These are phyloP conservation scores for Deakozyma indianensis DNA, from an alignment of 805 yeast genomes.

Conservation along the genomic window DNA sequence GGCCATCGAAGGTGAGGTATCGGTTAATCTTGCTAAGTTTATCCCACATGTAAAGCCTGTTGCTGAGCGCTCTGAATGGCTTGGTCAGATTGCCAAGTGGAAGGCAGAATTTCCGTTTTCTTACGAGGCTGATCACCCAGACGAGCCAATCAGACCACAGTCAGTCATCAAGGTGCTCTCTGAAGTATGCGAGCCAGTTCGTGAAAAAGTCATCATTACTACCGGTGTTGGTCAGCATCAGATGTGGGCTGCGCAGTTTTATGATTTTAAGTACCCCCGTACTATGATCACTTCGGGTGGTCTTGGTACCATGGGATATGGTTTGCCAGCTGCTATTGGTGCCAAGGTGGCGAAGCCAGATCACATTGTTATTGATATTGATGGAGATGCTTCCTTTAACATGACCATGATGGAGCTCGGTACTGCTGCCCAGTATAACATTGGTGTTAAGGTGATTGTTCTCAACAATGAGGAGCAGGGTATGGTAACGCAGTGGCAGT, in stretches of 20 bases:
- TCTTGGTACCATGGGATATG: slow-evolving; percentile 97
- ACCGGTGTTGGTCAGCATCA: slow-evolving; percentile 99
- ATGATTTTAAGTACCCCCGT: slow-evolving; percentile 87
- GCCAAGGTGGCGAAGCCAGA: slow-evolving; percentile 95
- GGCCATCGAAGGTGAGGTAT: slow-evolving; percentile 93
- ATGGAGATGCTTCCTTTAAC: slow-evolving; percentile 98
- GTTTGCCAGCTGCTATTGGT: slow-evolving; percentile 95
- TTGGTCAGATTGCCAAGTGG: slow-evolving; percentile 62
- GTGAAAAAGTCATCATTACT: slow-evolving; percentile 71
- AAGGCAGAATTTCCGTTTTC: slow-evolving; percentile 73
- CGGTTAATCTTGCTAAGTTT: slow-evolving; percentile 57
- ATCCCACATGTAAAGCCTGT: slow-evolving; percentile 58
- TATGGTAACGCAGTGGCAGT: slow-evolving; percentile 99
- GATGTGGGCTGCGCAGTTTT: slow-evolving; percentile 99
- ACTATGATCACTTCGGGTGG: slow-evolving; percentile 97
- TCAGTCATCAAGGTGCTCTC: slow-evolving; percentile 72
- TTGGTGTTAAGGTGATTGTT: slow-evolving; percentile 81
- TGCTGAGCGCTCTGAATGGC: slow-evolving; percentile 66
- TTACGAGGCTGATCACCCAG: slow-evolving; percentile 59
- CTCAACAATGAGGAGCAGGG: slow-evolving; percentile 98
- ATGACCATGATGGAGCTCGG: slow-evolving; percentile 92
- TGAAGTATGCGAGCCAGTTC: slow-evolving; percentile 46
- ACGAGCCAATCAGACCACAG: slow-evolving; percentile 68
- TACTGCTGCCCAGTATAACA: slow-evolving; percentile 84
- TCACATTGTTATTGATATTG: slow-evolving; percentile 88